Percentiles rank a stretch among this genome's conserved stretches.
Conservation (phyloP, 345 rosid species). For the Excoecaria cochinchinensis region DNA sequence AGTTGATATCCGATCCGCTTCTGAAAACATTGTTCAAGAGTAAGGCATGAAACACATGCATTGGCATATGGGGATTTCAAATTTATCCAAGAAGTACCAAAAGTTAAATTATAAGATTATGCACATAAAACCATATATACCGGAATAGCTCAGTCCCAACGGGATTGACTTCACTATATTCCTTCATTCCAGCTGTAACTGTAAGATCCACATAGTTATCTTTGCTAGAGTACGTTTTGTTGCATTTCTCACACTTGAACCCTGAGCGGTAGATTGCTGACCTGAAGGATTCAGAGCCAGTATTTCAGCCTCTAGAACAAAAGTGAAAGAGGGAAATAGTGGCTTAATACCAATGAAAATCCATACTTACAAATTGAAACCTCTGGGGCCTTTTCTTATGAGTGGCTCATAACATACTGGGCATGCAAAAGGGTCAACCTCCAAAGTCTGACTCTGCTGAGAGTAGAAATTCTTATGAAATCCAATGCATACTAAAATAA, state of each 20-base stretch:
- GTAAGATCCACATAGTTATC: slow-evolving; percentile 80
- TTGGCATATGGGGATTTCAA: not conserved
- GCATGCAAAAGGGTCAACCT: slow-evolving; percentile 66
- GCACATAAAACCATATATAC: slow-evolving; percentile 33
- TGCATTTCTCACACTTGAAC: slow-evolving; percentile 76
- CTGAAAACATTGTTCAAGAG: no score
- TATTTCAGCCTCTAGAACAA: not conserved
- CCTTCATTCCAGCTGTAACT: slow-evolving; percentile 62
- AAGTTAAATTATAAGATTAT: not conserved
- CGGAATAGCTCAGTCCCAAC: slow-evolving; percentile 71
- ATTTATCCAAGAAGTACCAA: not conserved
- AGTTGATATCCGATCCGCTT: no score
- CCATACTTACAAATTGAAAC: slow-evolving; percentile 75
- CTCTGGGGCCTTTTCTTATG: slow-evolving; percentile 83
- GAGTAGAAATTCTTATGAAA: slow-evolving; percentile 4
- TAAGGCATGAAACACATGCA: not conserved
- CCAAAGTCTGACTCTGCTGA: slow-evolving; percentile 34
- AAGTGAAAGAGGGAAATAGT: not conserved
- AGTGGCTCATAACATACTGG: slow-evolving; percentile 86
- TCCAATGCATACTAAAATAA: slow-evolving; percentile 2
- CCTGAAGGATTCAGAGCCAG: slow-evolving; percentile 41
- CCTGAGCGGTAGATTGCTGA: slow-evolving; percentile 86
- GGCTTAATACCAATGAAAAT: not conserved
- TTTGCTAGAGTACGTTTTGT: slow-evolving; percentile 82
- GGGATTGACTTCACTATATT: slow-evolving; percentile 71